A percentile compares a stretch with the other conserved stretches of the same genome.
Evolutionary conservation across 2,329 filamentous ascomycete species (phyloP).

Genomic region (Cordyceps tenuipes): DNA sequence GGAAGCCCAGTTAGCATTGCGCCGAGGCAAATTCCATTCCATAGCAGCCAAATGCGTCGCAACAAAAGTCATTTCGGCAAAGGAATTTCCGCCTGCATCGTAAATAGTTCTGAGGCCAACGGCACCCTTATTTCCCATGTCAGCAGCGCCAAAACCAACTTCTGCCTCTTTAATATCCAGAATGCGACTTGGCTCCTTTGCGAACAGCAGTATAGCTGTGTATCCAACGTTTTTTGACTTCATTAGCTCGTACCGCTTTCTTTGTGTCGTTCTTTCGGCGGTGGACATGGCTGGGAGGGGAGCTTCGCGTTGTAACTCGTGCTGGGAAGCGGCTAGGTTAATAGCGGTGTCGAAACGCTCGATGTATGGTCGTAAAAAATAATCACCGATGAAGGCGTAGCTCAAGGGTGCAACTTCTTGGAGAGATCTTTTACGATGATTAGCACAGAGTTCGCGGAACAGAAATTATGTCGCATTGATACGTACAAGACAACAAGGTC

Average conservation of each 20-base stretch:
- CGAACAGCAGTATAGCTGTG: constrained; percentile 84
- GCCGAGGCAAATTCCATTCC: constrained; percentile 65
- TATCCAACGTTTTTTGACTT: constrained; percentile 72
- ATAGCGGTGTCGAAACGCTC: constrained; percentile 63
- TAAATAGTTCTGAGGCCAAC: constrained; percentile 69
- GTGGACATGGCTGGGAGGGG: constrained; percentile 12
- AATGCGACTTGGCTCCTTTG: constrained; percentile 53
- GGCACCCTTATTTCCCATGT: constrained; percentile 95
- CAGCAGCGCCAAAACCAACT: constrained; percentile 73
- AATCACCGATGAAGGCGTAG: constrained; percentile 77
- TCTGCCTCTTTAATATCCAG: constrained; percentile 65
- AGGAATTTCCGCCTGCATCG: constrained; percentile 23
- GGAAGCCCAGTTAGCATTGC: constrained; percentile 83
- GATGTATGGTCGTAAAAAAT: constrained; percentile 70
- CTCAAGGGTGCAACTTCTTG: constrained; percentile 86
- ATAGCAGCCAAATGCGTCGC: constrained; percentile 82
- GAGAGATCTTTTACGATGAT: constrained; percentile 50
- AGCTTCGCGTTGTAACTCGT: constrained; percentile 16
- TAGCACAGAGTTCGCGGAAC: background rate
- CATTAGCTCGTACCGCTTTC: constrained; percentile 57
- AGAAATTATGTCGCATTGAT: background rate
- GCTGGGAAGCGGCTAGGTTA: constrained; percentile 52
- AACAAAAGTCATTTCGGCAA: constrained; percentile 71
- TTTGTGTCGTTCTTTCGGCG: constrained; percentile 9
- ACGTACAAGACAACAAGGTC: constrained; percentile 51